Percentiles rank a stretch among this genome's conserved stretches.
Evolutionary conservation across 352 stramenopile species (phyloP).

Genomic region (Pythium aquatile): DNA sequence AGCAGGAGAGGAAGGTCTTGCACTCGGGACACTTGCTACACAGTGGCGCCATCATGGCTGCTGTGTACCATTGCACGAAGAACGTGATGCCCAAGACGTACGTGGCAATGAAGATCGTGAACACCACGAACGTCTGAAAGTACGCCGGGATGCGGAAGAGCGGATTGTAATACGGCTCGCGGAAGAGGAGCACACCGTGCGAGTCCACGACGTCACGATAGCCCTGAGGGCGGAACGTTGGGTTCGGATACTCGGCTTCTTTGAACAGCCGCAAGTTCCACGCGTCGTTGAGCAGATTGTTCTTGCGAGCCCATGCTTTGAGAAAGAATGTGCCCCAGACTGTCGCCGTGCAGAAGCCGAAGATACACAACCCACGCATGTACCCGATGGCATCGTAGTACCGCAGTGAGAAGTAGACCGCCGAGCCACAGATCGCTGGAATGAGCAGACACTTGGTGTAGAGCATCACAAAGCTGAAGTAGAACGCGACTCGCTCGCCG

Average conservation of each 20-base stretch:
- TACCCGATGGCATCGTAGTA: conserved; percentile 74
- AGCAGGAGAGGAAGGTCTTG: conserved; percentile 77
- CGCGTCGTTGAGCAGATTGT: conserved; percentile 75
- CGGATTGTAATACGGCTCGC: conserved; percentile 82
- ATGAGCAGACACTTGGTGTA: conserved; percentile 81
- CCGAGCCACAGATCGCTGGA: conserved; percentile 52
- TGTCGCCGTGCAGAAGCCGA: conserved; percentile 71
- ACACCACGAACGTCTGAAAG: conserved; percentile 79
- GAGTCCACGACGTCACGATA: conserved; percentile 78
- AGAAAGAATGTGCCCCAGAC: conserved; percentile 80
- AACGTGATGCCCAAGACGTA: conserved; percentile 82
- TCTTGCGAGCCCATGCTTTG: conserved; percentile 76
- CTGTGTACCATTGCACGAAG: conserved; percentile 87
- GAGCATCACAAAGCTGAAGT: conserved; percentile 84
- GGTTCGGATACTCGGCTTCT: conserved; percentile 83
- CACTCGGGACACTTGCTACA: conserved; percentile 76
- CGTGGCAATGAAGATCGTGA: conserved; percentile 73
- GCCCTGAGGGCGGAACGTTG: conserved; percentile 70
- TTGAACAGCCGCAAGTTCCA: conserved; percentile 87
- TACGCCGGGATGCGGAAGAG: conserved; percentile 76
- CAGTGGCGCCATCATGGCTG: conserved; percentile 81
- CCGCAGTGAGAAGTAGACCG: conserved; percentile 66
- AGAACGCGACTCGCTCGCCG: conserved; percentile 81
- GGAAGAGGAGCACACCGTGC: conserved; percentile 67
- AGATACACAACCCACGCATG: conserved; percentile 79